Base-by-base conservation (phyloP, 495 filamentous ascomycete genomes). In the Pyrenula massariospora region DNA sequence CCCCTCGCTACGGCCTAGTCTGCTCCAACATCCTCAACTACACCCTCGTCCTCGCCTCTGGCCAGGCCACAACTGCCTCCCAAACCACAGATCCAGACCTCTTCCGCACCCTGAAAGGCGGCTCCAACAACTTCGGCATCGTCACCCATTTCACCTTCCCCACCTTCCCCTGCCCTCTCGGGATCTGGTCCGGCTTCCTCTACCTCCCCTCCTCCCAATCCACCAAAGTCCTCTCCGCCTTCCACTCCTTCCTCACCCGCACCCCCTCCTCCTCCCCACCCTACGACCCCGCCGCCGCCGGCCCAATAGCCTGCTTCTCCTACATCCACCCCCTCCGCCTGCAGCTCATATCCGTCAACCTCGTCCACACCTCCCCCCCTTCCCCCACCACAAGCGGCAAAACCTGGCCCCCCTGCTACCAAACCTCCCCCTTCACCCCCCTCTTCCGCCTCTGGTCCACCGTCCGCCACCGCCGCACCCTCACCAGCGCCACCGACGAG, bases 291-390 rank as follows among this genome's bases (percentile, higher is more conserved):
- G 11, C 65, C 31, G 65, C 68, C 53, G 67, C 68, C 24, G 67
- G 68, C 36, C 67, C 67, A 11, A 59, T 70, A 19, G 66, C 59
- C 51, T 68, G 66, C 55, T 68, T 68, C 57, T 58, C 66, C 42
- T 67, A 67, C 54, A 22, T 67, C 21, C 61, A 66, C 24, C 58
- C 58, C 52, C 55, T 69, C 19, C 75, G 77, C 53, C 82, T 89
- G 62, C 84, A 81, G 65, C 74, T 82, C 52, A 80, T 91, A 25
- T 23, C 67, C 58, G 86, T 81, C 21, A 88, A 89, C 68, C 85
- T 88, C 42, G 87, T 87, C 52, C 78, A 83, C 56, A 89, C 88
- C 60, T 73, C 80, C 59, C 70, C 71, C 20, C 66, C 69, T 56
- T n/a, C n/a, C n/a, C 42, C 42, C 60, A 69, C 64, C 77, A 77